phyloP scores from a whole-genome alignment of 805 yeast species.

The Jamesozyma piceae region DNA sequence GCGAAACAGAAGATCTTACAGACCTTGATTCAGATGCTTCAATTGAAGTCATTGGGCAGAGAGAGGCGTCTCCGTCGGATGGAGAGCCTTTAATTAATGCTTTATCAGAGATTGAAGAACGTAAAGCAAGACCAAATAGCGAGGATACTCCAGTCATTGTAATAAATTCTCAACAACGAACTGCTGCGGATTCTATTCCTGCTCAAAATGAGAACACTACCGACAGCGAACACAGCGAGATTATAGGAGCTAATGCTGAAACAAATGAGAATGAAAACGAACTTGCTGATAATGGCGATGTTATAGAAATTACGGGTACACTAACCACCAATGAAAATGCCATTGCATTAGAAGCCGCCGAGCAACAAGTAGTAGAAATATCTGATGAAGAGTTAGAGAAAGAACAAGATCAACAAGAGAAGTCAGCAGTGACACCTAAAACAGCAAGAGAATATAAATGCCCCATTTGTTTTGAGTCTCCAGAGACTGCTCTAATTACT shows the following conservation, averaged over 20 bases:
- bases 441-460: slow-evolving; percentile 35
- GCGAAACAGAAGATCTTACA: neutral
- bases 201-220: neutral
- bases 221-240: neutral
- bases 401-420: slow-evolving; percentile 10
- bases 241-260: too few species aligned
- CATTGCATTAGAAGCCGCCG: slow-evolving; percentile 18
- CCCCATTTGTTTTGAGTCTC: slow-evolving; percentile 49
- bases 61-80: neutral
- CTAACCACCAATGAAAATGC: neutral
- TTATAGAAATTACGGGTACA: neutral
- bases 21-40: neutral
- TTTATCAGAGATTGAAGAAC: neutral
- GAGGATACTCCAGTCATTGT: neutral
- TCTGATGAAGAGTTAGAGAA: slow-evolving; percentile 29
- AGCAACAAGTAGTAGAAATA: slow-evolving; percentile 34
- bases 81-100: neutral
- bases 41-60: neutral
- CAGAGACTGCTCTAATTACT: slow-evolving; percentile 38
- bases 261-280: neutral
- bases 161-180: neutral
- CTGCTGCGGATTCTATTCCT: too few species aligned
- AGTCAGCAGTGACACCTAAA: slow-evolving; percentile 17
- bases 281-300: neutral
- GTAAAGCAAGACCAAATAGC: neutral